These are phyloP conservation scores for Angomonas deanei DNA, from an alignment of 208 protist species.

Conservation along the genomic window DNA sequence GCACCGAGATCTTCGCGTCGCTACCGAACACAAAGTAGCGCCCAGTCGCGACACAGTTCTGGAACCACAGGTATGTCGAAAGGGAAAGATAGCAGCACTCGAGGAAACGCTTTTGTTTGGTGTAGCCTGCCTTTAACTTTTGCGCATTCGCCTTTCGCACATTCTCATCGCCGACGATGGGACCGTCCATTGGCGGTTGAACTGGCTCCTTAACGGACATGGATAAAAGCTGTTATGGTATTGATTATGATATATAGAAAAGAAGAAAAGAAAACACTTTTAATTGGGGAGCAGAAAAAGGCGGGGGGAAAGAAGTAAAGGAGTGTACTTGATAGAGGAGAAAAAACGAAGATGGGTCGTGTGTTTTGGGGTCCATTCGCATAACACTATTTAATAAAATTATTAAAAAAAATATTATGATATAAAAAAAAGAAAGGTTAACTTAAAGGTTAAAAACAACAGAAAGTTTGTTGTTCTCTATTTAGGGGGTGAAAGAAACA, in stretches of 20 bases:
- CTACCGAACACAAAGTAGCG: constrained; percentile 66
- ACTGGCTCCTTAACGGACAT: background rate
- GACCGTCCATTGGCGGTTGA: constrained; percentile 16
- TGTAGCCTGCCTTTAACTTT: constrained; percentile 80
- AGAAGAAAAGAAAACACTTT: background rate
- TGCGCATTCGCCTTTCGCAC: constrained; percentile 75
- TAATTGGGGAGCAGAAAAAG: background rate
- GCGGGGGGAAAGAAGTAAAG: background rate
- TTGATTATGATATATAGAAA: background rate
- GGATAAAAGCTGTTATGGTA: background rate
- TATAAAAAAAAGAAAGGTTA: background rate
- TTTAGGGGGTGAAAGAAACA: background rate
- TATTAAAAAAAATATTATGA: background rate
- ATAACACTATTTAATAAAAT: background rate
- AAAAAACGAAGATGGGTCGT: constrained; percentile 9
- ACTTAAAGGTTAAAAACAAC: background rate
- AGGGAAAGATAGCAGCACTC: constrained; percentile 78
- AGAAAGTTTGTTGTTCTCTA: background rate
- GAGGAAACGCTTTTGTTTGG: constrained; percentile 71
- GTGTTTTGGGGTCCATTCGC: background rate
- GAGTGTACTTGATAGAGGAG: background rate
- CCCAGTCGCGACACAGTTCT: constrained; percentile 45
- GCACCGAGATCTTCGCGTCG: constrained; percentile 52
- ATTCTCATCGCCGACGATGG: constrained; percentile 38
- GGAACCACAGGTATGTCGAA: constrained; percentile 51